These are phyloP conservation scores for Elsinoe perseae DNA, from an alignment of 2,329 filamentous ascomycete genomes.

Conservation along the genomic window DNA sequence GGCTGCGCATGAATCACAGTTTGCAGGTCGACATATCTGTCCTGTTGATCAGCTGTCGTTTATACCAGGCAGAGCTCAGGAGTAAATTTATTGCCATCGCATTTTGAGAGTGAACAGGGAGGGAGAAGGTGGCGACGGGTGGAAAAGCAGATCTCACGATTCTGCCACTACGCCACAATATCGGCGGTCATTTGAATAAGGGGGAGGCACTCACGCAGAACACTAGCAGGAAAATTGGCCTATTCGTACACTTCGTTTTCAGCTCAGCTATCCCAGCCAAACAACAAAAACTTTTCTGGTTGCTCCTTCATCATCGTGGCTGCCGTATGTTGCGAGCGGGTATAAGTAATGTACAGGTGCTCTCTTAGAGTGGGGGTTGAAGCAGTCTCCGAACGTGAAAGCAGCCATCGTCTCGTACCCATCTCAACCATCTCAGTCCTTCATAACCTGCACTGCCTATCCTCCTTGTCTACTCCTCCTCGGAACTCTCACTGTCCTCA, in stretches of 20 bases:
- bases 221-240: too few species aligned
- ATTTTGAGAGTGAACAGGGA: neutral
- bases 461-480: conserved; percentile 33
- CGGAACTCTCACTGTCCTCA: conserved; percentile 44
- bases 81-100: too few species aligned
- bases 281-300: conserved; percentile 5
- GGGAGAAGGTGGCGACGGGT: neutral
- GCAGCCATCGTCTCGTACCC: neutral
- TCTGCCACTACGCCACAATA: too few species aligned
- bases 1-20: too few species aligned
- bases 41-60: too few species aligned
- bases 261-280: conserved; percentile 4
- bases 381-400: conserved; percentile 3
- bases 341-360: conserved; percentile 14
- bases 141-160: too few species aligned
- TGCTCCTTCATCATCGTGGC: neutral
- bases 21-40: too few species aligned
- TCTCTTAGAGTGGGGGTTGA: neutral
- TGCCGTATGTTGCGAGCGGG: conserved; percentile 6
- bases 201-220: too few species aligned
- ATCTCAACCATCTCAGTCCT: neutral
- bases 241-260: conserved; percentile 14
- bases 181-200: too few species aligned
- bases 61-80: too few species aligned
- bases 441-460: neutral